phyloP scores from a whole-genome alignment of 2,329 filamentous ascomycete genomes.

The Periconia sp. region DNA sequence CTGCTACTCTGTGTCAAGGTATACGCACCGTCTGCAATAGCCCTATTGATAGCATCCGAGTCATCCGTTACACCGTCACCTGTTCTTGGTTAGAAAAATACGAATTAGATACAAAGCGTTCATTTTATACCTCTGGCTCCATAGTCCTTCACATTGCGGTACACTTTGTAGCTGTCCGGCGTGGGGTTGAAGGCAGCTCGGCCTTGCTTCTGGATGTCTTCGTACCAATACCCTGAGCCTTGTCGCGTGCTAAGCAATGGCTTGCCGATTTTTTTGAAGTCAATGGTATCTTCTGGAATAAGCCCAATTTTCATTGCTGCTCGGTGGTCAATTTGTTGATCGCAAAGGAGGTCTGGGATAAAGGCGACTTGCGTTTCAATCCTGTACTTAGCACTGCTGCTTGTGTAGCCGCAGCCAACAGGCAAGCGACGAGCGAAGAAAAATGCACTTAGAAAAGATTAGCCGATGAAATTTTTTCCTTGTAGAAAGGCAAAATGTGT shows the following conservation, averaged over 20 bases:
- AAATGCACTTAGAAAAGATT: constrained; percentile 17
- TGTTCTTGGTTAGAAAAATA: constrained; percentile 17
- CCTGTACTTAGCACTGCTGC: constrained; percentile 21
- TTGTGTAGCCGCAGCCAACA: constrained; percentile 28
- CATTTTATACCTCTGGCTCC: constrained; percentile 42
- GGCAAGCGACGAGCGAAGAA: constrained; percentile 28
- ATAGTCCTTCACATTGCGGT: constrained; percentile 49
- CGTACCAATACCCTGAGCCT: constrained; percentile 44
- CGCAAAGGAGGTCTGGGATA: not conserved
- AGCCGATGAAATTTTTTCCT: constrained; percentile 4
- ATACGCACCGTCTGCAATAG: constrained; percentile 40
- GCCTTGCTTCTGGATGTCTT: constrained; percentile 47
- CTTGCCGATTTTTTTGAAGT: not conserved
- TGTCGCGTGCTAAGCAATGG: not conserved
- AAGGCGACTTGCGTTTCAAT: constrained; percentile 13
- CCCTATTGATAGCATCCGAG: constrained; percentile 57
- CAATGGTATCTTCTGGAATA: constrained; percentile 6
- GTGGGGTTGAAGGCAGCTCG: constrained; percentile 43
- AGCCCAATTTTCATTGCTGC: constrained; percentile 11
- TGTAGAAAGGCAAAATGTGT: not conserved
- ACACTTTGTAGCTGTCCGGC: constrained; percentile 46
- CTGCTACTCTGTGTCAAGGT: too few relatives aligned
- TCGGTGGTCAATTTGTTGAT: not conserved
- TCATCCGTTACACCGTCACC: constrained; percentile 47
- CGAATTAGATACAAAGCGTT: not conserved